Evolutionary conservation across 257 asterid species (phyloP).

Genomic region (Cruciata laevipes): DNA sequence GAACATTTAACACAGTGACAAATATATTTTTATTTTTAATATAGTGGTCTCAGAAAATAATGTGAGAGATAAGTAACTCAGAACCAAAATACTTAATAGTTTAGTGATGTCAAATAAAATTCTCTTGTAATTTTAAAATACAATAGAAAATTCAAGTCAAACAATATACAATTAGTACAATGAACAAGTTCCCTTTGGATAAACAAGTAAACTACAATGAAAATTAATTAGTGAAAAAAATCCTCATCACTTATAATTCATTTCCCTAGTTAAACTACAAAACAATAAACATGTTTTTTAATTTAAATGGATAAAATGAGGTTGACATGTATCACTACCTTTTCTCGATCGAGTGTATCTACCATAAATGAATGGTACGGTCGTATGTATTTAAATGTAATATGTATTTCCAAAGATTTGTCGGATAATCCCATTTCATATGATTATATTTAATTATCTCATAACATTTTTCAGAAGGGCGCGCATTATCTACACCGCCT

Average conservation of each 20-base stretch:
- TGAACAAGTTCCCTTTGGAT: too few relatives aligned
- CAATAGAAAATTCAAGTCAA: too few relatives aligned
- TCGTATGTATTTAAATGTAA: neutral
- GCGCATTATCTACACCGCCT: conserved; percentile 47
- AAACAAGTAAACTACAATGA: neutral
- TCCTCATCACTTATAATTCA: neutral
- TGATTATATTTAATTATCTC: conserved; percentile 2
- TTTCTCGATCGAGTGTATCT: neutral
- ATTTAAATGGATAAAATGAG: conserved; percentile 6
- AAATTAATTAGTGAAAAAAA: neutral
- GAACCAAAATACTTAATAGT: too few relatives aligned
- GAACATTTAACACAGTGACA: too few relatives aligned
- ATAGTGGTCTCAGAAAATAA: too few relatives aligned
- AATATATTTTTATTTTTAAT: too few relatives aligned
- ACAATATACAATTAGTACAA: too few relatives aligned
- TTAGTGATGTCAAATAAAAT: too few relatives aligned
- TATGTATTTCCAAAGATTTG: neutral
- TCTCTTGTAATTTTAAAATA: too few relatives aligned
- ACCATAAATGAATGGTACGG: neutral
- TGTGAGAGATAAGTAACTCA: too few relatives aligned
- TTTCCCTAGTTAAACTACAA: neutral
- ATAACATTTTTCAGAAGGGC: conserved; percentile 78
- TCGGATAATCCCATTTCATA: neutral
- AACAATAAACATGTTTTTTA: neutral
- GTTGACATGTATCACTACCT: neutral